Base-by-base conservation (phyloP, 2,329 filamentous ascomycete species). In the Stachybotrys chlorohalonatus region DNA sequence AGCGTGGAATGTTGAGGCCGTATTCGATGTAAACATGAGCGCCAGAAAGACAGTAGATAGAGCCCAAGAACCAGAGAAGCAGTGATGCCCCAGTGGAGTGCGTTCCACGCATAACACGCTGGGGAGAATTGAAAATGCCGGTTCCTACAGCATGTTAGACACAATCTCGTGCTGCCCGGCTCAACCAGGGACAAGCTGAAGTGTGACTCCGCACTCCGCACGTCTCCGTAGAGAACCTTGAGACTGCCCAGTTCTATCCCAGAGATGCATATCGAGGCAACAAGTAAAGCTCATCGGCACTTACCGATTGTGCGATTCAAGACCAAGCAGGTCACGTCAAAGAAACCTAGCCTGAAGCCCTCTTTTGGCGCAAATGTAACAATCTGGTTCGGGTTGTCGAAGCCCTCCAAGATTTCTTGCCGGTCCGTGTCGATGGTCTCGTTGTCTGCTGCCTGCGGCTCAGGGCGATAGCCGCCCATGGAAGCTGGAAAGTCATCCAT, bases 1-100 rank as follows among this genome's bases (percentile, higher is more conserved):
- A 73, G 17, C 74, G 68, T 11, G 75, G 75, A 31, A 77, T 68
- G 32, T 73, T 75, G 16, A 78, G 67, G 2, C 76, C 75, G 51
- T 76, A 75, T 56, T 78, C 76, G 11, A 78, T 66, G 54, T 71
- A 72, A 8, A 72, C 70, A 31, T 72, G 69, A 11, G 65, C 60
- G 1, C 72, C 66, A 11, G 67, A 58, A 52, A 71, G 58, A 54
- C 70, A 67, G 54, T 75, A 73, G 16, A 75, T 56, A 39, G 66
- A 65, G 8, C 71, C 72, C 5, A 66, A 65, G 13, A 71, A 55
- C 73, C 73, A 76, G 31, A 76, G 63, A 9, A 75, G 65, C 9
- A 76, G 61, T 5, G 71, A 62, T 11, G 66, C 61, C 3, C 67
- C 69, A 0, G 67, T 64, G 39, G 66, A 71, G 24, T 57, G 53